phyloP scores from a whole-genome alignment of 2,329 filamentous ascomycete genomes.

The Alternaria solani region DNA sequence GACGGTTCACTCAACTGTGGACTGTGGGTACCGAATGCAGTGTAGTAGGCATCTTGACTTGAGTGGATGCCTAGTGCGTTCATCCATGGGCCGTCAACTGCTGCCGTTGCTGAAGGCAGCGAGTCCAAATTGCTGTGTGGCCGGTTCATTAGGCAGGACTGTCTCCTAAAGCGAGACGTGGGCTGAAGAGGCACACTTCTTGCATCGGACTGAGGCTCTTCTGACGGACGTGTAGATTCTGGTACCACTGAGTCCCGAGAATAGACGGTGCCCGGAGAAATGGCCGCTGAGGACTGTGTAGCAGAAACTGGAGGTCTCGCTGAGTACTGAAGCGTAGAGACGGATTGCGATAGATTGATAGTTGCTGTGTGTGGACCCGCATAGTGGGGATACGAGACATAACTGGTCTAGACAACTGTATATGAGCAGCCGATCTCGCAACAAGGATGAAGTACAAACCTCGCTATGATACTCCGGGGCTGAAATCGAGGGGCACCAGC shows the following conservation, averaged over 20 bases:
- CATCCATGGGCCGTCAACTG: slow-evolving; percentile 50
- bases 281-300: slow-evolving; percentile 30
- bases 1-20: slow-evolving; percentile 45
- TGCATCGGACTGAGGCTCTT: slow-evolving; percentile 30
- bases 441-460: slow-evolving; percentile 34
- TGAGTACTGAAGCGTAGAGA: slow-evolving; percentile 34
- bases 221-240: slow-evolving; percentile 28
- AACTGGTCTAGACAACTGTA: slow-evolving; percentile 30
- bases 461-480: slow-evolving; percentile 39
- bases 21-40: slow-evolving; percentile 38
- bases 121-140: slow-evolving; percentile 56
- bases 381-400: slow-evolving; percentile 43
- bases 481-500: slow-evolving; percentile 44
- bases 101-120: slow-evolving; percentile 48
- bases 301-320: slow-evolving; percentile 29
- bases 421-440: slow-evolving; percentile 17
- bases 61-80: slow-evolving; percentile 53
- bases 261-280: slow-evolving; percentile 44
- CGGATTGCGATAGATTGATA: slow-evolving; percentile 31
- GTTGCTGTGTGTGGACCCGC: slow-evolving; percentile 44
- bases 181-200: slow-evolving; percentile 17
- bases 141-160: slow-evolving; percentile 31
- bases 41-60: slow-evolving; percentile 45
- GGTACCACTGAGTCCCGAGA: slow-evolving; percentile 36
- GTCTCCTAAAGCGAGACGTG: slow-evolving; percentile 18